Evolutionary conservation across 2,329 filamentous ascomycete genomes (phyloP), one percentile per base, ranked within the genome.

Genomic region (Myriosclerotinia scirpicola): DNA sequence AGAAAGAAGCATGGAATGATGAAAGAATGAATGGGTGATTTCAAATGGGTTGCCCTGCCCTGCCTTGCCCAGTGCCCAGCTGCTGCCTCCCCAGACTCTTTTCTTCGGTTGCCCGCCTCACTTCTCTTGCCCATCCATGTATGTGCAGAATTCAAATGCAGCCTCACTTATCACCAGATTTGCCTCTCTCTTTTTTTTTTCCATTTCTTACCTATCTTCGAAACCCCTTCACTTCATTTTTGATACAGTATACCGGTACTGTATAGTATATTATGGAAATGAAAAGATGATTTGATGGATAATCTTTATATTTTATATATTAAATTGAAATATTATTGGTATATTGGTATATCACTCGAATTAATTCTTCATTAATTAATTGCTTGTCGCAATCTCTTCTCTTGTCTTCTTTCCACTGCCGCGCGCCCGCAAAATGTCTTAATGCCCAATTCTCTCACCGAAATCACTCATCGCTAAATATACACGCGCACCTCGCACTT

Each of bases 41-140:
- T n/a, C n/a, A n/a, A n/a, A n/a, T 26, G n/a, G 20, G 14, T 34
- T 34, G 30, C 30, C 30, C 30, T 34, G 30, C 30, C 2, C 5
- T 34, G 30, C 30, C 5, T 34, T 34, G 30, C 30, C 30, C 5
- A 5, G 4, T 34, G 26, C 52, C 52, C 17, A 54, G 30, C n/a
- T 56, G 30, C 30, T n/a, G n/a, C n/a, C n/a, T n/a, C n/a, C n/a
- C 15, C 15, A 15, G 26, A 26, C 26, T 15, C 14, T 22, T 1
- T 36, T 26, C 36, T 40, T 64, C 62, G 62, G 40, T 64, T 64
- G 62, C 62, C 56, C 63, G 54, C 63, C 63, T 65, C 63, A 65
- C 42, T 60, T 65, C 44, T 20, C 5, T n/a, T n/a, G n/a, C n/a
- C n/a, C n/a, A n/a, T n/a, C n/a, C n/a, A n/a, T n/a, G n/a, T 36